Conservation (phyloP, 2,329 filamentous ascomycete genomes). For the Sclerotiophoma versabilis region DNA sequence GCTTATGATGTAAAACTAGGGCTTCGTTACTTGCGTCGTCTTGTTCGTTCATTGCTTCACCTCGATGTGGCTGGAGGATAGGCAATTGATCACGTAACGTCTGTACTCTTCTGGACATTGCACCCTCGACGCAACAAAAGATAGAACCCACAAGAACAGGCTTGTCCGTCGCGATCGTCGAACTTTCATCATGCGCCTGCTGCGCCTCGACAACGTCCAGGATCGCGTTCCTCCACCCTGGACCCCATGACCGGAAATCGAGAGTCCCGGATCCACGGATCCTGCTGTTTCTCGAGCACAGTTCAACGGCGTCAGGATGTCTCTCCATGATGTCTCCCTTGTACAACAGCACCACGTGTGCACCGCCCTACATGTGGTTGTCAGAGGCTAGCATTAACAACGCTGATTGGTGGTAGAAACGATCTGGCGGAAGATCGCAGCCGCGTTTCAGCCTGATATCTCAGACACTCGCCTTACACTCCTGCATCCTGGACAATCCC, state of each 20-base stretch:
- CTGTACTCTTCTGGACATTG: too few relatives aligned
- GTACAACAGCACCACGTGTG: not conserved
- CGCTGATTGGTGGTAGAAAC: constrained; percentile 1
- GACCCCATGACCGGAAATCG: not conserved
- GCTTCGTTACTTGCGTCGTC: too few relatives aligned
- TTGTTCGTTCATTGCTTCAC: too few relatives aligned
- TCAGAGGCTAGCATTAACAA: not conserved
- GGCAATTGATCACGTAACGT: too few relatives aligned
- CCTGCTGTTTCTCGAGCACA: not conserved
- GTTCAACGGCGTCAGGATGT: not conserved
- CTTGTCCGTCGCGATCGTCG: too few relatives aligned
- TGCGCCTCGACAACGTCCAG: not conserved
- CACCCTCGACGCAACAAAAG: too few relatives aligned
- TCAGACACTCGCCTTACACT: constrained; percentile 29
- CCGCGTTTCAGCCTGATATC: constrained; percentile 35
- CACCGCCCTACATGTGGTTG: not conserved
- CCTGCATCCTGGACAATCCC: constrained; percentile 21
- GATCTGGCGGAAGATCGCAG: not conserved
- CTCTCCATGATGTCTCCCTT: not conserved
- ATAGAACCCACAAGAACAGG: constrained; percentile 3
- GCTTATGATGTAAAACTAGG: too few relatives aligned
- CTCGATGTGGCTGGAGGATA: too few relatives aligned
- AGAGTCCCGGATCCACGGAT: not conserved
- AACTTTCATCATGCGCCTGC: too few relatives aligned
- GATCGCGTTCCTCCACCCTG: not conserved